These are phyloP conservation scores for Candida manassasensis DNA, from an alignment of 805 yeast genomes.

Conservation along the genomic window DNA sequence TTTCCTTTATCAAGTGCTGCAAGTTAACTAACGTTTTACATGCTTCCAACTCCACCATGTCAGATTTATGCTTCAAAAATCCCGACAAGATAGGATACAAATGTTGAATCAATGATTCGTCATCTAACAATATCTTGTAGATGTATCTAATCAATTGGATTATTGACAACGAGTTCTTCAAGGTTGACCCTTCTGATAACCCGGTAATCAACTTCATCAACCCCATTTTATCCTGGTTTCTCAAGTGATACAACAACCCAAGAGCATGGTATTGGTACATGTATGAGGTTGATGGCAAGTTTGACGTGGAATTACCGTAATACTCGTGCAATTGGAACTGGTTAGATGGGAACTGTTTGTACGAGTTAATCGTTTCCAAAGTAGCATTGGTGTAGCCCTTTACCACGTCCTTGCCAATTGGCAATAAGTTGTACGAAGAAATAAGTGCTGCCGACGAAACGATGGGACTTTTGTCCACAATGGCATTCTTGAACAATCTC, in stretches of 20 bases:
- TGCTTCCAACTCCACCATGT: constrained; percentile 89
- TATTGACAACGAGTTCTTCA: constrained; percentile 79
- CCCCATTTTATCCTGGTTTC: constrained; percentile 92
- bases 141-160: constrained; percentile 82
- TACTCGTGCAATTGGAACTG: constrained; percentile 52
- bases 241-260: constrained; percentile 81
- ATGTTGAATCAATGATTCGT: constrained; percentile 54
- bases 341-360: constrained; percentile 47
- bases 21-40: constrained; percentile 63
- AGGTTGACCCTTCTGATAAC: constrained; percentile 51
- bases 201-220: constrained; percentile 84
- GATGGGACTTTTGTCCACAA: constrained; percentile 84
- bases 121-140: constrained; percentile 67
- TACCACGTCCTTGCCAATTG: constrained; percentile 86
- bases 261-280: constrained; percentile 95
- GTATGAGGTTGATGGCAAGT: constrained; percentile 63
- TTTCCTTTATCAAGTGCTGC: constrained; percentile 53
- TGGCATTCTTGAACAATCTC: constrained; percentile 84
- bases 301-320: constrained; percentile 47
- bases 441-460: constrained; percentile 93
- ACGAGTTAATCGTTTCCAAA: constrained; percentile 77
- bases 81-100: constrained; percentile 61
- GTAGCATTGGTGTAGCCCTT: constrained; percentile 93
- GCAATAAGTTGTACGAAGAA: constrained; percentile 83
- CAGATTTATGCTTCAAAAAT: constrained; percentile 76